Percentiles rank a stretch among this genome's conserved stretches.
phyloP scores from a whole-genome alignment of 306 rosid genomes.

The Cicer bijugum region DNA sequence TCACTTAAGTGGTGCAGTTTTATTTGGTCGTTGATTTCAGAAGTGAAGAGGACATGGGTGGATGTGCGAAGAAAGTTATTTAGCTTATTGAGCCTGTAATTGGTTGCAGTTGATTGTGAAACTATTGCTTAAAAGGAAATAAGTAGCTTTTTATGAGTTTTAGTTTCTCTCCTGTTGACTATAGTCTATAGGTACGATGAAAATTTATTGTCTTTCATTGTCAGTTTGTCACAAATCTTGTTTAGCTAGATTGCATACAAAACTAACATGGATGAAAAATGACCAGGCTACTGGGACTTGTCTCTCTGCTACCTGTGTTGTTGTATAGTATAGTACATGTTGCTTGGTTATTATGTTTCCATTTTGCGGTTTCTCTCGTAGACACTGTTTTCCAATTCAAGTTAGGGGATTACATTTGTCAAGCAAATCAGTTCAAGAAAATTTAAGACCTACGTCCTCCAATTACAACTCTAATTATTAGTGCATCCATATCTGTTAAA shows the following conservation, averaged over 20 bases:
- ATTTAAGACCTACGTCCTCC: background rate
- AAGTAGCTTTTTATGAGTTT: constrained; percentile 49
- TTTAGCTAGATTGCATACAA: constrained; percentile 42
- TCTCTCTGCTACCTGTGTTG: constrained; percentile 34
- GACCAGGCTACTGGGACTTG: constrained; percentile 14
- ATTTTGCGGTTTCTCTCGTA: background rate
- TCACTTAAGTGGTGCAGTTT: constrained; percentile 48
- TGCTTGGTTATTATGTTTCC: constrained; percentile 27
- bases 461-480: no score
- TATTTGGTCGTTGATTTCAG: constrained; percentile 56
- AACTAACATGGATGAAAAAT: constrained; percentile 37
- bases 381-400: constrained; percentile 11
- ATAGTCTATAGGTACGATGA: constrained; percentile 15
- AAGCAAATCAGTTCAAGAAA: background rate
- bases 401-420: background rate
- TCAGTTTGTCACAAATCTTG: constrained; percentile 29
- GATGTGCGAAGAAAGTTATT: constrained; percentile 47
- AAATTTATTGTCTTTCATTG: constrained; percentile 31
- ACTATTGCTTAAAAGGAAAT: constrained; percentile 49
- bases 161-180: constrained; percentile 36
- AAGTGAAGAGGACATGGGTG: constrained; percentile 57
- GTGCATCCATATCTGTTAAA: background rate
- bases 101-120: constrained; percentile 60
- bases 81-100: constrained; percentile 59
- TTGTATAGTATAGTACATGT: constrained; percentile 33